Evolutionary conservation across 306 rosid genomes (phyloP).

Genomic region (Vigna unguiculata): DNA sequence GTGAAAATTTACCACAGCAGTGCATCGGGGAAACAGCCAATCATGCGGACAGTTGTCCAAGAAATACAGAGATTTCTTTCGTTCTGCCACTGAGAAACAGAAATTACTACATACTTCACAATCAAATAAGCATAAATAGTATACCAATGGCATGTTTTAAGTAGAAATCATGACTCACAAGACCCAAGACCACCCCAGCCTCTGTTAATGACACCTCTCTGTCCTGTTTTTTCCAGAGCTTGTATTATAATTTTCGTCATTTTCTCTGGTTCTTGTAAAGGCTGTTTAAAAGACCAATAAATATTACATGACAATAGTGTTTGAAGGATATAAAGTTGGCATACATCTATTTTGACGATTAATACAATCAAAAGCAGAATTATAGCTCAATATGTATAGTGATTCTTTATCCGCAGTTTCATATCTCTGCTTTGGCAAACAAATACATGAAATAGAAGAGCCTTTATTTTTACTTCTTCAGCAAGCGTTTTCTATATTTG

Average conservation of each 20-base stretch:
- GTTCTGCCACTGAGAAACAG: slow-evolving; percentile 69
- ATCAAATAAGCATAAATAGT: slow-evolving; percentile 21
- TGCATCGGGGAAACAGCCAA: slow-evolving; percentile 90
- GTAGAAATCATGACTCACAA: slow-evolving; percentile 66
- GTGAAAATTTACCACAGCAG: slow-evolving; percentile 71
- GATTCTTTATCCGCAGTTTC: slow-evolving; percentile 16
- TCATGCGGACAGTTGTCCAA: slow-evolving; percentile 96
- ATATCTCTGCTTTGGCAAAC: slow-evolving; percentile 7
- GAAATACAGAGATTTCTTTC: slow-evolving; percentile 65
- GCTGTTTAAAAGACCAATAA: slow-evolving; percentile 57
- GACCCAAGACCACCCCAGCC: slow-evolving; percentile 98
- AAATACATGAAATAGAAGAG: slow-evolving; percentile 21
- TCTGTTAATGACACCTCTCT: slow-evolving; percentile 90
- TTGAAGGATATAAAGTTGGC: slow-evolving; percentile 24
- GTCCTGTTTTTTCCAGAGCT: slow-evolving; percentile 81
- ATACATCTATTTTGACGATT: background rate
- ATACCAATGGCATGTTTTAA: slow-evolving; percentile 37
- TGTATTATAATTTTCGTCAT: slow-evolving; percentile 77
- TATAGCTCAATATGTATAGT: slow-evolving; percentile 14
- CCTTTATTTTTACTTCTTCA: slow-evolving; percentile 26
- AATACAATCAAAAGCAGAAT: slow-evolving; percentile 17
- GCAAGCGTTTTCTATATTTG: background rate
- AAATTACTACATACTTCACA: slow-evolving; percentile 51
- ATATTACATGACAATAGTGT: slow-evolving; percentile 30
- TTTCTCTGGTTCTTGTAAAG: slow-evolving; percentile 75